Base-by-base conservation (phyloP, 495 filamentous ascomycete species). In the Trichocladium antarcticum region DNA sequence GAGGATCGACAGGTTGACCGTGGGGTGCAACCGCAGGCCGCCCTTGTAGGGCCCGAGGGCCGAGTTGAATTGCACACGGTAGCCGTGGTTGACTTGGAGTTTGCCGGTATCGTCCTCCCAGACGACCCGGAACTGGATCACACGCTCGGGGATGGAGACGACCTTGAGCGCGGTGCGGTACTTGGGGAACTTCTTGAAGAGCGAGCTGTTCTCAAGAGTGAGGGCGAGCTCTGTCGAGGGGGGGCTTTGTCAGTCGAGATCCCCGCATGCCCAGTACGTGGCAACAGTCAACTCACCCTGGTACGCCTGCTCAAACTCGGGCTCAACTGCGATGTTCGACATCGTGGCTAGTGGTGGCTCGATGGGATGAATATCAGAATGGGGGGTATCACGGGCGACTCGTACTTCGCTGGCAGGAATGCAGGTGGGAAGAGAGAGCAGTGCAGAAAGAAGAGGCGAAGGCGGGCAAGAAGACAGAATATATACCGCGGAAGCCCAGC, bases 241-340 rank as follows among this genome's bases (percentile, higher is more conserved):
- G n/a, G n/a, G 49, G 55, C 29, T 51, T 28, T 47, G 39, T 45
- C 27, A 49, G 40, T 32, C 45, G 14, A 45, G 41, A 37, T 38
- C 45, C 22, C 24, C 24, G 16, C 22, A 45, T 19, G 31, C 20
- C 31, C 27, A 49, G 34, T 19, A 32, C 16, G 20, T 29, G 24
- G 24, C 24, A 27, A 27, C n/a, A n/a, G 24, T 27, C 5, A 12
- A 34, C 52, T 53, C 50, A 95, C 89, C 89, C 71, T 92, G 88
- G 78, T 93, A 94, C 55, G 92, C 92, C 77, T 98, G 92, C 80
- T 96, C 82, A 74, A 97, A 98, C 74, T 98, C 92, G 64, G 92
- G 90, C 77, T 98, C 92, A 48, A 70, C 68, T 43, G 87, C 78
- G 60, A 89, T 74, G 76, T 93, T 83, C 49, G 87, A 85, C 87